Conservation (phyloP, 352 stramenopile genomes). For the Pythium chondricola region DNA sequence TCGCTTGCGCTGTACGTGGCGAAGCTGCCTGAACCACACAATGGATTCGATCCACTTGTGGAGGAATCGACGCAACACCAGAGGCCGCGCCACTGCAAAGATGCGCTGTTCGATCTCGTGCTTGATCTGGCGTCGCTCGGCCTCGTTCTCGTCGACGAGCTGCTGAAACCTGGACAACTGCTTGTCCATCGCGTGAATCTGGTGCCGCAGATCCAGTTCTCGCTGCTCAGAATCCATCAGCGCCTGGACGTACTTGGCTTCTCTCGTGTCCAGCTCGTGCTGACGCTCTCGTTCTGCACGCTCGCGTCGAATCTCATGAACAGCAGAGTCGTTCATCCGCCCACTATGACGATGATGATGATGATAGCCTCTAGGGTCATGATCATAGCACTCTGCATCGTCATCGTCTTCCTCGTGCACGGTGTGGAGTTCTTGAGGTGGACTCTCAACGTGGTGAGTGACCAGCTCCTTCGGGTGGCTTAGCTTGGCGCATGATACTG, state of each 20-base stretch:
- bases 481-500: no score
- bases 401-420: neutral
- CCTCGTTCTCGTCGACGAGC: slow-evolving; percentile 28
- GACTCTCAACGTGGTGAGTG: no score
- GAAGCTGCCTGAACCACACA: slow-evolving; percentile 39
- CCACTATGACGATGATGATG: no score
- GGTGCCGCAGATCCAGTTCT: slow-evolving; percentile 58
- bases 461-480: no score
- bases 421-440: neutral
- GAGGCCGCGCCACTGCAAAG: slow-evolving; percentile 36
- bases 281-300: slow-evolving; percentile 22
- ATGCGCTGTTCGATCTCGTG: slow-evolving; percentile 38
- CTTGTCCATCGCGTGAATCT: slow-evolving; percentile 32
- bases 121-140: slow-evolving; percentile 50
- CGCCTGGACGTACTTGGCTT: slow-evolving; percentile 69
- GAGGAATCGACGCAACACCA: slow-evolving; percentile 52
- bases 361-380: no score
- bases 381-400: neutral
- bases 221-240: slow-evolving; percentile 76
- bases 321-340: no score
- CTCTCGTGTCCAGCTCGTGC: slow-evolving; percentile 52
- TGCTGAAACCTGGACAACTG: slow-evolving; percentile 42
- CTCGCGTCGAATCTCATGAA: no score
- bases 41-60: slow-evolving; percentile 49
- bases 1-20: slow-evolving; percentile 36